phyloP scores from a whole-genome alignment of 2,329 filamentous ascomycete species.

The Aspergillus sojae region DNA sequence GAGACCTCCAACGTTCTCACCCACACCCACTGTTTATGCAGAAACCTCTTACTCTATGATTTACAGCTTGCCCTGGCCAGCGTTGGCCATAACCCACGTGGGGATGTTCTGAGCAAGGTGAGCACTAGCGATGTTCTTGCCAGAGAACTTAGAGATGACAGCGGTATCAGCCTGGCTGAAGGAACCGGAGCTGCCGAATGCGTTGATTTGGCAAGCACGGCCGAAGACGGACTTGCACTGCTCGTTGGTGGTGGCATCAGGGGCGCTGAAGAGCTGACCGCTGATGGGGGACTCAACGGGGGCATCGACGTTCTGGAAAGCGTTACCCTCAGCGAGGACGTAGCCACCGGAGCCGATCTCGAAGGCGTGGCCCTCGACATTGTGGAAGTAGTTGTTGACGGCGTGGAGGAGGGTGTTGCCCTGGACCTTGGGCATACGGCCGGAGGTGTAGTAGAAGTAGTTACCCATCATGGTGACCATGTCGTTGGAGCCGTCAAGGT shows the following conservation, averaged over 20 bases:
- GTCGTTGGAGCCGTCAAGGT: conserved; percentile 59
- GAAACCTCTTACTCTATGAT: neutral
- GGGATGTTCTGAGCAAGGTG: conserved; percentile 37
- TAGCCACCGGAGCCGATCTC: conserved; percentile 50
- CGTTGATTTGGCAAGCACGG: conserved; percentile 57
- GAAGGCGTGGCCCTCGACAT: conserved; percentile 60
- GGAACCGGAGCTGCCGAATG: conserved; percentile 40
- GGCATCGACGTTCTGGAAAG: conserved; percentile 59
- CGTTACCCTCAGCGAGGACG: conserved; percentile 60
- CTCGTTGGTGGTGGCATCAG: conserved; percentile 39
- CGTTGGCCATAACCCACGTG: conserved; percentile 42
- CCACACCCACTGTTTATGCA: too few relatives aligned
- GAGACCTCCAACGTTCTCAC: neutral
- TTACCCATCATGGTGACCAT: conserved; percentile 62
- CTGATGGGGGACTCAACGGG: conserved; percentile 42
- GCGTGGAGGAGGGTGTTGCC: conserved; percentile 62
- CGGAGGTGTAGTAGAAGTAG: conserved; percentile 62
- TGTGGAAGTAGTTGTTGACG: conserved; percentile 63
- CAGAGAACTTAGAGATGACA: conserved; percentile 55
- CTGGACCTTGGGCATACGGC: conserved; percentile 60
- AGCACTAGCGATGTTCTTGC: conserved; percentile 56
- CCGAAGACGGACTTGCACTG: conserved; percentile 52
- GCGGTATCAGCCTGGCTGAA: conserved; percentile 46
- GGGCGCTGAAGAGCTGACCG: conserved; percentile 46
- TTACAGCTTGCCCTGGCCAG: conserved; percentile 53